Evolutionary conservation across 768 basidiomycete genomes (phyloP), one percentile per base, ranked within the genome.

Genomic region (Wakefieldia striispora): DNA sequence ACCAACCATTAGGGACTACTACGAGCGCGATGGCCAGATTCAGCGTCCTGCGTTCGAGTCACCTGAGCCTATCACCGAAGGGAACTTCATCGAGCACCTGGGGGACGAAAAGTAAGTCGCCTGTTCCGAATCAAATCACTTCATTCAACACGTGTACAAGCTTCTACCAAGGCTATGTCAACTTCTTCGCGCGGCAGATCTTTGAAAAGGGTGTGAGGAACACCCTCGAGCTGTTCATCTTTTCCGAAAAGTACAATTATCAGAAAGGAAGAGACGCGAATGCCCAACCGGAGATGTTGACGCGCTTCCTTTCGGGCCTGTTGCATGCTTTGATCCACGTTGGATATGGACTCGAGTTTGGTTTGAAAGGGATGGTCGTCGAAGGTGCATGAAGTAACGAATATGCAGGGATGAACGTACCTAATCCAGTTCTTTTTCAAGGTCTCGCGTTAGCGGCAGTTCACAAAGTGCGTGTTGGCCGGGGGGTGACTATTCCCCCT

Each of bases 281-380:
- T 0, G 4, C 50, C 3, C 73, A 77, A 21, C 81, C 79, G 0
- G 67, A 74, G 48, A 81, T 88, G 79, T 61, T 86, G 6, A 70
- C 66, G 45, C 77, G 82, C 16, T 71, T 81, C 47, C 24, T 51
- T 13, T 66, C 72, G 0, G 80, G 76, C 0, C 55, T 87, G 19
- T 4, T 86, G 2, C 87, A 88, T 55, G 75, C 85, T 0, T 39
- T 85, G 47, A 86, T 88, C 39, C 82, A 86, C 57, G 55, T 69
- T 9, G 84, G 82, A 3, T 77, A 80, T 55, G 86, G 84, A 0
- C 51, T 72, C 3, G 87, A 88, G 63, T 86, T 88, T 50, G 75
- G 75, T 8, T 42, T 87, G 33, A 78, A 75, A 14, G 86, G 84
- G 1, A 71, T 85, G 61, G 57, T 82, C 1, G 77, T 76, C 4